Conservation (phyloP, 768 basidiomycete species). For the Tricholoma flavovirens region DNA sequence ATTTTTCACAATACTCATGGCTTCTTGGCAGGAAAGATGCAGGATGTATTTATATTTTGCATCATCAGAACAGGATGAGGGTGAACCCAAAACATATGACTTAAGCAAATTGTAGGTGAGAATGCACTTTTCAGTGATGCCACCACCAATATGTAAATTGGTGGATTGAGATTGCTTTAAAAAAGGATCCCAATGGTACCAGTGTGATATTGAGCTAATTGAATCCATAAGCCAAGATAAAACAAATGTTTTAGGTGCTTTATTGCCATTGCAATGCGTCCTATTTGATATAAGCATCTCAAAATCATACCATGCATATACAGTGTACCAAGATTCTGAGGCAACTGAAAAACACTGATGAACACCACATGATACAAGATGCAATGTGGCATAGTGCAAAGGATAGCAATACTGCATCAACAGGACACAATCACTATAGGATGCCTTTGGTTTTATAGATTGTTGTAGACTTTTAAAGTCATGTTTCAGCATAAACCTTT, state of each 20-base stretch:
- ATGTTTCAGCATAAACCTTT: not conserved
- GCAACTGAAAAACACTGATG: not conserved
- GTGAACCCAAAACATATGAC: not conserved
- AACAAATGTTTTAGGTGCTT: not conserved
- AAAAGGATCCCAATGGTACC: not conserved
- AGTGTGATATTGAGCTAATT: not conserved
- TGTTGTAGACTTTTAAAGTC: not conserved
- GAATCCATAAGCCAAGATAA: not conserved
- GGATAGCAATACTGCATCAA: not conserved
- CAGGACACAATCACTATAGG: not conserved
- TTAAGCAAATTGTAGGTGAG: constrained; percentile 1
- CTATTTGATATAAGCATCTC: not conserved
- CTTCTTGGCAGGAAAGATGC: not conserved
- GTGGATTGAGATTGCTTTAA: not conserved
- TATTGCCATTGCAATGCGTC: not conserved
- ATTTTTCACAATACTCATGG: not conserved
- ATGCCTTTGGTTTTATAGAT: not conserved
- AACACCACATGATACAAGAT: not conserved
- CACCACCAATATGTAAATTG: constrained; percentile 2
- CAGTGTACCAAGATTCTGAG: not conserved
- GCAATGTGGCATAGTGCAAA: not conserved
- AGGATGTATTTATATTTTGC: not conserved
- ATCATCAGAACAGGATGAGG: not conserved
- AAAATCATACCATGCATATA: not conserved
- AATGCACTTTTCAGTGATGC: not conserved